Evolutionary conservation across 108 stramenopile species (phyloP).

Genomic region (Nitzschia palea): DNA sequence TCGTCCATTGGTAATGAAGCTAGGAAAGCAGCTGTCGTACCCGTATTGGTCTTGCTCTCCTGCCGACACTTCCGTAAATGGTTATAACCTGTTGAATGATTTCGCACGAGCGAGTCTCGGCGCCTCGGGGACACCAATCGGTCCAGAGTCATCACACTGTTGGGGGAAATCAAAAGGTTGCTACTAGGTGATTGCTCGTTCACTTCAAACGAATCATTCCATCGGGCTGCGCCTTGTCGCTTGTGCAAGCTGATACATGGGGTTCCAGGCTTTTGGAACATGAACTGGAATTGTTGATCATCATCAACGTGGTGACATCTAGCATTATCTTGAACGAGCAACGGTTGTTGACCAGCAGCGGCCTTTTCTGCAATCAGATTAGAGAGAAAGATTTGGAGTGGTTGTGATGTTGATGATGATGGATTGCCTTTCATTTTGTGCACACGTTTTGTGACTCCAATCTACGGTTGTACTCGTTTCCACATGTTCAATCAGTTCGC

Average conservation of each 20-base stretch:
- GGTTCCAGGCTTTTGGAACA: background rate
- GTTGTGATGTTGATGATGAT: too few relatives aligned
- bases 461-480: too few relatives aligned
- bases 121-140: background rate
- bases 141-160: background rate
- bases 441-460: too few relatives aligned
- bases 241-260: constrained; percentile 11
- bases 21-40: background rate
- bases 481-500: too few relatives aligned
- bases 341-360: background rate
- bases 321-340: constrained; percentile 3
- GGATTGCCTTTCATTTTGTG: too few relatives aligned
- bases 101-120: background rate
- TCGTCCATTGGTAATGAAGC: background rate
- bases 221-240: background rate
- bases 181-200: background rate
- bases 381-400: too few relatives aligned
- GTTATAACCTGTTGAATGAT: too few relatives aligned
- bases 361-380: background rate
- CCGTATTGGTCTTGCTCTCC: background rate
- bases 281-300: background rate
- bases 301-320: background rate
- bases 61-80: background rate
- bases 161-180: background rate
- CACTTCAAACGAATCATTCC: constrained; percentile 9